Percentiles rank a stretch among this genome's conserved stretches.
phyloP scores from a whole-genome alignment of 2,329 filamentous ascomycete genomes.

The Exophiala spinifera region DNA sequence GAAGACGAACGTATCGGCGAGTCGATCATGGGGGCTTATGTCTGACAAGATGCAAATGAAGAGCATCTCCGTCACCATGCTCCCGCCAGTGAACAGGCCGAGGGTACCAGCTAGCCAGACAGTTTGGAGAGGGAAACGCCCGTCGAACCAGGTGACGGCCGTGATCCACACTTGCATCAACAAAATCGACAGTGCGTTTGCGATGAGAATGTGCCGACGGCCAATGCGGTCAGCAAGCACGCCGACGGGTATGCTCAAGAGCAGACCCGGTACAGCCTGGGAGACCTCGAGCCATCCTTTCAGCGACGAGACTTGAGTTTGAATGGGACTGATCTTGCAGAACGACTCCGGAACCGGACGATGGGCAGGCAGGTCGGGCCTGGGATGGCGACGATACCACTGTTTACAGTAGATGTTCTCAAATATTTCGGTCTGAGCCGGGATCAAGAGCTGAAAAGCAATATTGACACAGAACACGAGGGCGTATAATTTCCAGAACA shows the following conservation, averaged over 20 bases:
- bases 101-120: slow-evolving; percentile 49
- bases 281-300: slow-evolving; percentile 52
- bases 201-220: slow-evolving; percentile 44
- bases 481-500: slow-evolving; percentile 34
- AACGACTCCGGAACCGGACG: slow-evolving; percentile 47
- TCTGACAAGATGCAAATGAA: slow-evolving; percentile 52
- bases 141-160: slow-evolving; percentile 38
- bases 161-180: slow-evolving; percentile 22
- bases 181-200: slow-evolving; percentile 35
- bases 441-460: slow-evolving; percentile 43
- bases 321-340: slow-evolving; percentile 50
- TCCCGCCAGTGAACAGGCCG: slow-evolving; percentile 47
- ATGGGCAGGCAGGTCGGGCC: slow-evolving; percentile 41
- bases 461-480: slow-evolving; percentile 45
- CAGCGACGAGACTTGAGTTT: slow-evolving; percentile 49
- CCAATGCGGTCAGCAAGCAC: slow-evolving; percentile 49
- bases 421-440: slow-evolving; percentile 48
- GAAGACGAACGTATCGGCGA: slow-evolving; percentile 43
- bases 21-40: slow-evolving; percentile 46
- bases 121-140: slow-evolving; percentile 44
- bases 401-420: slow-evolving; percentile 49
- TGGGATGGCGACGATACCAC: slow-evolving; percentile 43
- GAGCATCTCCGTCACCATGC: slow-evolving; percentile 47
- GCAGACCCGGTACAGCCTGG: slow-evolving; percentile 42
- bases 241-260: slow-evolving; percentile 50